Evolutionary conservation across 2,329 filamentous ascomycete genomes (phyloP).

Genomic region (Colletotrichum chlorophyti): DNA sequence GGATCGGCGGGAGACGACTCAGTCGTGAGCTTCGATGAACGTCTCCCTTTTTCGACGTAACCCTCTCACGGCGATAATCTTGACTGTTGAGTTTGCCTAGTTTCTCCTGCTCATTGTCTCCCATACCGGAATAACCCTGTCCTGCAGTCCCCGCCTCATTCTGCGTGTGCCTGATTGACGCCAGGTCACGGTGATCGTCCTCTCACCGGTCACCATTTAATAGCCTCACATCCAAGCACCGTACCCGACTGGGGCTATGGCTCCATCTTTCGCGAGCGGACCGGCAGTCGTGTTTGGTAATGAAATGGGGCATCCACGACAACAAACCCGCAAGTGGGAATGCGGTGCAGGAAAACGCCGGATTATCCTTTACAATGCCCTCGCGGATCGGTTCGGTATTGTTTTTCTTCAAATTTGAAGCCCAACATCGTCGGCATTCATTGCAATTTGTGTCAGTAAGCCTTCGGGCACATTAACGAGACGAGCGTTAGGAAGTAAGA

Average conservation of each 20-base stretch:
- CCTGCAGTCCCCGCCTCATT: not conserved
- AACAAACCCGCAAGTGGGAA: slow-evolving; percentile 11
- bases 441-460: slow-evolving; percentile 14
- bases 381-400: not conserved
- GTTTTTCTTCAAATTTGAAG: slow-evolving; percentile 2
- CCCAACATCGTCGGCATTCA: not conserved
- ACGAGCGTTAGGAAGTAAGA: not conserved
- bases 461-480: not conserved
- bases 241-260: not conserved
- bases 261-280: slow-evolving; percentile 12
- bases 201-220: slow-evolving; percentile 1
- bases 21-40: too few species aligned
- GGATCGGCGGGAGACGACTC: not conserved
- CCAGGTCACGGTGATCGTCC: slow-evolving; percentile 21
- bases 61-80: not conserved
- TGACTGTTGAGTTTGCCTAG: not conserved
- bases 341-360: too few species aligned
- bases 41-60: not conserved
- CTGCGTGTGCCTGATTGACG: not conserved
- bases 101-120: not conserved
- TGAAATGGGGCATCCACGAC: slow-evolving; percentile 16
- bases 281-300: slow-evolving; percentile 6
- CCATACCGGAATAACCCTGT: not conserved
- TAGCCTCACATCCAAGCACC: slow-evolving; percentile 7
- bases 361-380: not conserved